Conservation (phyloP, 768 basidiomycete genomes). For the Panus rudis region DNA sequence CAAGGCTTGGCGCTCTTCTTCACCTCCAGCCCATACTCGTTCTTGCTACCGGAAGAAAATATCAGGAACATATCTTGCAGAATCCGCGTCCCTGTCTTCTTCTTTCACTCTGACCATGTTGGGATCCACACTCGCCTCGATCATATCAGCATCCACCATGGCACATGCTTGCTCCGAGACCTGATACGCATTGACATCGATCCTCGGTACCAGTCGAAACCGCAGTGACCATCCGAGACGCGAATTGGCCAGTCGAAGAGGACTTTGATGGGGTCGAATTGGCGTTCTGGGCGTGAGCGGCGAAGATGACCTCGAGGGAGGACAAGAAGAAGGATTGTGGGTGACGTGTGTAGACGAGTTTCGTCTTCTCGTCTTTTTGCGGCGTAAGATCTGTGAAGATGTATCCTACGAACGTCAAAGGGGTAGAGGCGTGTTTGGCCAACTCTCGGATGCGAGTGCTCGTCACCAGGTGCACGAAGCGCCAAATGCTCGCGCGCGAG, state of each 20-base stretch:
- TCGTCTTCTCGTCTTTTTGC: slow-evolving; percentile 78
- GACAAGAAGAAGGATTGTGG: slow-evolving; percentile 89
- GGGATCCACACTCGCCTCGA: slow-evolving; percentile 93
- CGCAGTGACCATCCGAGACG: slow-evolving; percentile 91
- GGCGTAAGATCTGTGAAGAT: slow-evolving; percentile 94
- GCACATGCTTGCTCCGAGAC: slow-evolving; percentile 93
- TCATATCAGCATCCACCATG: slow-evolving; percentile 98
- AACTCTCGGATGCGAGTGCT: slow-evolving; percentile 72
- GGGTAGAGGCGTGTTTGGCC: slow-evolving; percentile 52
- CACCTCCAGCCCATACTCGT: slow-evolving; percentile 95
- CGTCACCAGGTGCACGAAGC: too few relatives aligned
- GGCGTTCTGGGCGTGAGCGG: slow-evolving; percentile 74
- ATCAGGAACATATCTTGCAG: slow-evolving; percentile 91
- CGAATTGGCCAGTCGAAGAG: slow-evolving; percentile 77
- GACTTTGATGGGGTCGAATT: slow-evolving; percentile 71
- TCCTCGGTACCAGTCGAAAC: slow-evolving; percentile 86
- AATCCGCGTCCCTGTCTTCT: slow-evolving; percentile 65
- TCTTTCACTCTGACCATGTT: slow-evolving; percentile 90
- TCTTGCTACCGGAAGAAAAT: slow-evolving; percentile 98
- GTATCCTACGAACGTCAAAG: slow-evolving; percentile 82
- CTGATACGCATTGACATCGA: slow-evolving; percentile 91
- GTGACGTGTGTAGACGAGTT: slow-evolving; percentile 88
- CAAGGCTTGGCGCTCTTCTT: slow-evolving; percentile 98
- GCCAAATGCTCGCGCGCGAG: too few relatives aligned
- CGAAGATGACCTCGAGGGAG: slow-evolving; percentile 90